Conservation (phyloP, 75 land plant species). For the Picea sitchensis region DNA sequence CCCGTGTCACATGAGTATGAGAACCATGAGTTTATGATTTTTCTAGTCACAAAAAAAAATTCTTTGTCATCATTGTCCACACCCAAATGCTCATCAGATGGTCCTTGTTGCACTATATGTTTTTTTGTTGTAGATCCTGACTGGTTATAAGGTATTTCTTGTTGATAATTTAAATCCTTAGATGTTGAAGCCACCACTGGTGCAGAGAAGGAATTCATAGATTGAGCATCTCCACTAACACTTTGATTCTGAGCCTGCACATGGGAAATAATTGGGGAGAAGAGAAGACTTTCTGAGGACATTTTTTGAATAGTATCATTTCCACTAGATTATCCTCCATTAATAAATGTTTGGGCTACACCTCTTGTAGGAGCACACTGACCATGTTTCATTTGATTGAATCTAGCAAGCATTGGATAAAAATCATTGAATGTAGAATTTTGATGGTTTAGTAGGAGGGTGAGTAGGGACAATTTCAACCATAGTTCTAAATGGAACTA, state of each 20-base stretch:
- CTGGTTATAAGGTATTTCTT: background rate
- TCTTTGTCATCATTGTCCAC: background rate
- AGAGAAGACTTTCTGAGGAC: constrained; percentile 6
- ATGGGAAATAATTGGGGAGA: constrained; percentile 12
- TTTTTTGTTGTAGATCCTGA: background rate
- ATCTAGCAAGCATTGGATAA: constrained; percentile 61
- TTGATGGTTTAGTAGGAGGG: constrained; percentile 21
- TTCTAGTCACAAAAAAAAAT: too few species aligned
- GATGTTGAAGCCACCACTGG: background rate
- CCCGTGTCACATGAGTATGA: too few species aligned
- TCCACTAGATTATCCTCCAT: constrained; percentile 8
- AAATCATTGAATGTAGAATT: constrained; percentile 26
- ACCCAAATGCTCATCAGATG: background rate
- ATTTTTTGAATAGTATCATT: constrained; percentile 18
- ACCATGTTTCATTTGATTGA: constrained; percentile 41
- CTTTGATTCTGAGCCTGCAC: constrained; percentile 18
- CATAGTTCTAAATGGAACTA: constrained; percentile 64
- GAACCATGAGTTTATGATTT: too few species aligned
- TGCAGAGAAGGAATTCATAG: constrained; percentile 10
- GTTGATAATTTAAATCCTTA: background rate
- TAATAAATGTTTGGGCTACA: constrained; percentile 8
- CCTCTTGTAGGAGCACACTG: constrained; percentile 9
- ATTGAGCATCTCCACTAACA: constrained; percentile 11
- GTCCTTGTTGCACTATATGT: background rate
- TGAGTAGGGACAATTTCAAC: constrained; percentile 53